Conservation (phyloP, 2,329 filamentous ascomycete species). For the Venturia nashicola region DNA sequence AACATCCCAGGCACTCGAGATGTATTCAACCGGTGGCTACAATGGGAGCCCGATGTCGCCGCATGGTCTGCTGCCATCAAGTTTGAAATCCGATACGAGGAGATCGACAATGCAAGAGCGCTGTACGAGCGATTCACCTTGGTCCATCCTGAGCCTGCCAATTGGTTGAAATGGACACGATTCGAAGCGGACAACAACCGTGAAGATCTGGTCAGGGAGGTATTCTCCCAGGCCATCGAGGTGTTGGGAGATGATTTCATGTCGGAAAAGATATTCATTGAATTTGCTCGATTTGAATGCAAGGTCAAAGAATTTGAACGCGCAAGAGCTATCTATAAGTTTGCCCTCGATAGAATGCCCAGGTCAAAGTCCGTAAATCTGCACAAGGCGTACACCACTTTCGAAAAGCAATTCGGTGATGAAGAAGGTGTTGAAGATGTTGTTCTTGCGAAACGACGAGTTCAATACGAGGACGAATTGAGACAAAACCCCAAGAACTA, state of each 20-base stretch:
- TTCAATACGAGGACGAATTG: constrained; percentile 88
- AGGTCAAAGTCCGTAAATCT: constrained; percentile 73
- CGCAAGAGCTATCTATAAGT: constrained; percentile 90
- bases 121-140: constrained; percentile 86
- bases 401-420: constrained; percentile 97
- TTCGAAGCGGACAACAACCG: constrained; percentile 96
- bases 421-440: constrained; percentile 89
- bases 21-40: constrained; percentile 97
- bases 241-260: constrained; percentile 87
- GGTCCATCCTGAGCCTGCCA: constrained; percentile 85
- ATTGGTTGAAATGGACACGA: constrained; percentile 98
- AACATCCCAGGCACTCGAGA: constrained; percentile 87
- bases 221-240: constrained; percentile 81
- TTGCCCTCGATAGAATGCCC: constrained; percentile 81
- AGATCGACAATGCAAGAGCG: constrained; percentile 77
- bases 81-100: constrained; percentile 86
- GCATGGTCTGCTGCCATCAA: constrained; percentile 97
- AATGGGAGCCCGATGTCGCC: constrained; percentile 92
- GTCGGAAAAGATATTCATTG: constrained; percentile 90
- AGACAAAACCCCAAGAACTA: constrained; percentile 95
- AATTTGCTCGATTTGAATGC: constrained; percentile 83
- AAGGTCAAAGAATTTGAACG: constrained; percentile 94
- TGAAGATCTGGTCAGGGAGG: constrained; percentile 80
- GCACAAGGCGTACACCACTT: constrained; percentile 91
- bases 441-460: constrained; percentile 81